Percentiles rank a stretch among this genome's conserved stretches.
These are phyloP conservation scores for Barnettozyma siamensis DNA, from an alignment of 805 yeast genomes.

Conservation along the genomic window DNA sequence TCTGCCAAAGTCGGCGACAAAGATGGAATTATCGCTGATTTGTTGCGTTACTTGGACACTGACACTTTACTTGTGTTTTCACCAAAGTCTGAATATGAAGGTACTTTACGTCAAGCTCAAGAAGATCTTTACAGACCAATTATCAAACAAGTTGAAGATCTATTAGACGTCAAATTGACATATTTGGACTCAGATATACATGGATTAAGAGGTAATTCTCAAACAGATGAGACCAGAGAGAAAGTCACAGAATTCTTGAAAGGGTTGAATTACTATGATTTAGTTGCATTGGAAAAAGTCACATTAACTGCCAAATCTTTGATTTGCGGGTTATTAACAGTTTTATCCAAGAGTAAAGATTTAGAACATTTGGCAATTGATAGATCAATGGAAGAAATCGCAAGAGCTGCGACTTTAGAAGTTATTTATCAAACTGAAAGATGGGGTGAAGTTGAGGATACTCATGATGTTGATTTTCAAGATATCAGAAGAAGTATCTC, in stretches of 20 bases:
- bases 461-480: constrained; percentile 94
- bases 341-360: constrained; percentile 41
- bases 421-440: constrained; percentile 75
- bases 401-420: constrained; percentile 75
- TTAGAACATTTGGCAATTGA: constrained; percentile 36
- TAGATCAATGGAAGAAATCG: constrained; percentile 59
- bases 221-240: constrained; percentile 49
- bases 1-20: constrained; percentile 56
- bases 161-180: constrained; percentile 41
- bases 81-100: constrained; percentile 76
- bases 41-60: constrained; percentile 85
- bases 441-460: constrained; percentile 99
- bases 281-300: constrained; percentile 88
- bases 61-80: constrained; percentile 89
- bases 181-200: constrained; percentile 75
- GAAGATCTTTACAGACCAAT: constrained; percentile 72
- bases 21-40: constrained; percentile 48
- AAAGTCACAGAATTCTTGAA: constrained; percentile 64
- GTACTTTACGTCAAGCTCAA: constrained; percentile 74
- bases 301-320: constrained; percentile 82
- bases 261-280: constrained; percentile 62
- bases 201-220: constrained; percentile 79
- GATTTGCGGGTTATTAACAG: constrained; percentile 67
- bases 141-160: constrained; percentile 58
- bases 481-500: constrained; percentile 81